phyloP scores from a whole-genome alignment of 768 basidiomycete species.

The Zangia roseola region DNA sequence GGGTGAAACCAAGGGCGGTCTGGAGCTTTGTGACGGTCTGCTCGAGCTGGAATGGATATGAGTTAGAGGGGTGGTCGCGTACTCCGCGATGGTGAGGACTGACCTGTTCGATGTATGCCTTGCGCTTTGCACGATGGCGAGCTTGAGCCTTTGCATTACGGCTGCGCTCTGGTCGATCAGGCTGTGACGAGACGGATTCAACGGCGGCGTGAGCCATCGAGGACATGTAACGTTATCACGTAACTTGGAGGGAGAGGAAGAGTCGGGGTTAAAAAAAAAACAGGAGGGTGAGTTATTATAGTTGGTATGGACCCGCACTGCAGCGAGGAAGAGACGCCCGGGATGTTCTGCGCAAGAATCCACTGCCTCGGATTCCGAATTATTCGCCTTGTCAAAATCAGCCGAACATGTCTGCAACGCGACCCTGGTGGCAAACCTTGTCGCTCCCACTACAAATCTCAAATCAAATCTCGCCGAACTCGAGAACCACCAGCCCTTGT shows the following conservation, averaged over 20 bases:
- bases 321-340: slow-evolving; percentile 26
- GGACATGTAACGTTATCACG: slow-evolving; percentile 54
- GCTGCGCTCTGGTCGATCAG: slow-evolving; percentile 77
- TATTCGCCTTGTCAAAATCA: slow-evolving; percentile 44
- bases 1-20: slow-evolving; percentile 65
- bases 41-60: slow-evolving; percentile 54
- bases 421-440: slow-evolving; percentile 38
- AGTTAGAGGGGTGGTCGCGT: slow-evolving; percentile 4
- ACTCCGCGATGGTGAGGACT: neutral
- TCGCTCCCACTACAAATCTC: slow-evolving; percentile 29
- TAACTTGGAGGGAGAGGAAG: slow-evolving; percentile 38
- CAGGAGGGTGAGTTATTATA: slow-evolving; percentile 35
- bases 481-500: slow-evolving; percentile 14
- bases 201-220: slow-evolving; percentile 55
- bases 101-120: slow-evolving; percentile 91
- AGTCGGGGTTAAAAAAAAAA: slow-evolving; percentile 50
- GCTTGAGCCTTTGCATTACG: slow-evolving; percentile 89
- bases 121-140: slow-evolving; percentile 86
- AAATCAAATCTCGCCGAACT: slow-evolving; percentile 32
- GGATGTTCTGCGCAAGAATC: slow-evolving; percentile 15
- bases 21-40: slow-evolving; percentile 85
- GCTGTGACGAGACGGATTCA: slow-evolving; percentile 37
- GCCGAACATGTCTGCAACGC: slow-evolving; percentile 33
- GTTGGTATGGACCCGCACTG: slow-evolving; percentile 20
- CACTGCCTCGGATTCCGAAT: slow-evolving; percentile 45